phyloP scores from a whole-genome alignment of 176 grass and related monocot species.

The Eragrostis curvula region DNA sequence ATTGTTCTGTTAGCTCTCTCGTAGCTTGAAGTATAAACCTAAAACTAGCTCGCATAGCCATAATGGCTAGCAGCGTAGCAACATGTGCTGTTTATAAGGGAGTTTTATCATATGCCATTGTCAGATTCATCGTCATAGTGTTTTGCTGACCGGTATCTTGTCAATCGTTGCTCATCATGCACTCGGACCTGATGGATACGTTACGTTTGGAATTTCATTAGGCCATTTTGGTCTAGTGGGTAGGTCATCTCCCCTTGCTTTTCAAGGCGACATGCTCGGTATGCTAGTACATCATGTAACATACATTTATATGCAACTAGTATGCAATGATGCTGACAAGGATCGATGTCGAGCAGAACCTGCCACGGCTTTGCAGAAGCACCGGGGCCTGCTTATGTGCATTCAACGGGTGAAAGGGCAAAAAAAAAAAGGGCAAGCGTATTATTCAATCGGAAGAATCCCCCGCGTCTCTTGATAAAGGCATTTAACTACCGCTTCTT shows the following conservation, averaged over 20 bases:
- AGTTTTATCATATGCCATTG: background rate
- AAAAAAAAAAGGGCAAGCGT: background rate
- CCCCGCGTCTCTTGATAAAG: background rate
- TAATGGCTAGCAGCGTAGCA: conserved; percentile 29
- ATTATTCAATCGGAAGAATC: conserved; percentile 40
- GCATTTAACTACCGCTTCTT: background rate
- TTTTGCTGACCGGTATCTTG: background rate
- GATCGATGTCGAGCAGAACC: conserved; percentile 9
- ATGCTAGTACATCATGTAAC: background rate
- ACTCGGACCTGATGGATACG: background rate
- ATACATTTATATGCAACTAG: background rate
- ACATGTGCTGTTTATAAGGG: conserved; percentile 38
- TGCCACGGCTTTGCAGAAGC: conserved; percentile 9
- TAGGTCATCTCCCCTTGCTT: background rate
- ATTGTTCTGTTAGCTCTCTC: conserved; percentile 7
- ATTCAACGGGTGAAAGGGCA: background rate
- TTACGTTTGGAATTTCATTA: background rate
- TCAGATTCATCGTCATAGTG: background rate
- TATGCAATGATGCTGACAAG: conserved; percentile 18
- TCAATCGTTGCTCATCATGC: conserved; percentile 1
- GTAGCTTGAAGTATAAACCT: background rate
- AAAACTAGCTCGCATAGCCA: background rate
- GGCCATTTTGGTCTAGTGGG: background rate
- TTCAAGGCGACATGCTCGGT: background rate
- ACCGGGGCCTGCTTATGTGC: background rate